These are phyloP conservation scores for Penicillium pulvis DNA, from an alignment of 495 filamentous ascomycete species.

Conservation along the genomic window DNA sequence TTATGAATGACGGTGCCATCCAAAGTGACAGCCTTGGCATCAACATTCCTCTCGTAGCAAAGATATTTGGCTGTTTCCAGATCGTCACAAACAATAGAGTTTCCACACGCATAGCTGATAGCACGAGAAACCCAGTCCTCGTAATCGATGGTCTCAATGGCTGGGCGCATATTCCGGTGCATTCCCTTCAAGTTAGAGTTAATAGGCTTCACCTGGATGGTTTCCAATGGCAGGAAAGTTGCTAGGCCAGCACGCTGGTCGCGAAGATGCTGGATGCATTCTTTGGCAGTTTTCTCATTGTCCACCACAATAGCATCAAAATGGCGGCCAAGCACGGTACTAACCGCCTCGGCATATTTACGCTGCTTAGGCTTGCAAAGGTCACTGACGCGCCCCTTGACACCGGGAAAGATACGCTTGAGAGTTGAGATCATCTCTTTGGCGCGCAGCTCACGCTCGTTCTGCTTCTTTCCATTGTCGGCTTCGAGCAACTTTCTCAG, in stretches of 20 bases:
- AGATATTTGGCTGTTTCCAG: slow-evolving; percentile 82
- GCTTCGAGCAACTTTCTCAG: slow-evolving; percentile 78
- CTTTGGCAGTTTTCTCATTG: slow-evolving; percentile 88
- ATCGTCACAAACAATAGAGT: slow-evolving; percentile 93
- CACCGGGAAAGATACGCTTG: slow-evolving; percentile 89
- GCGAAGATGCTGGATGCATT: slow-evolving; percentile 92
- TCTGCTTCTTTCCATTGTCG: slow-evolving; percentile 79
- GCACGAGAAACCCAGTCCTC: slow-evolving; percentile 84
- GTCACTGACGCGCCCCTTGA: slow-evolving; percentile 86
- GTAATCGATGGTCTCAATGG: slow-evolving; percentile 95
- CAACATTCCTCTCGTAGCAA: slow-evolving; percentile 80
- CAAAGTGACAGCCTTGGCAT: slow-evolving; percentile 90
- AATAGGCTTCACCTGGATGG: slow-evolving; percentile 87
- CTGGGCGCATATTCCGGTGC: slow-evolving; percentile 79
- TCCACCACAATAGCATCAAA: slow-evolving; percentile 97
- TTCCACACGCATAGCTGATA: slow-evolving; percentile 92
- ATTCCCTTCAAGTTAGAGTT: slow-evolving; percentile 91
- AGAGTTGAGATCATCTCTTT: slow-evolving; percentile 80
- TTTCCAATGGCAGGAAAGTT: slow-evolving; percentile 94
- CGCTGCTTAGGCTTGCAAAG: slow-evolving; percentile 95
- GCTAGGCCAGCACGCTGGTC: slow-evolving; percentile 83
- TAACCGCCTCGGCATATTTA: slow-evolving; percentile 90
- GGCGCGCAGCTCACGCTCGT: slow-evolving; percentile 72
- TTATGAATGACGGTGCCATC: slow-evolving; percentile 96
- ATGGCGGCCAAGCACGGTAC: slow-evolving; percentile 87